Percentiles rank a stretch among this genome's conserved stretches.
Conservation (phyloP, 768 basidiomycete species). For the Boletus reticulatus region DNA sequence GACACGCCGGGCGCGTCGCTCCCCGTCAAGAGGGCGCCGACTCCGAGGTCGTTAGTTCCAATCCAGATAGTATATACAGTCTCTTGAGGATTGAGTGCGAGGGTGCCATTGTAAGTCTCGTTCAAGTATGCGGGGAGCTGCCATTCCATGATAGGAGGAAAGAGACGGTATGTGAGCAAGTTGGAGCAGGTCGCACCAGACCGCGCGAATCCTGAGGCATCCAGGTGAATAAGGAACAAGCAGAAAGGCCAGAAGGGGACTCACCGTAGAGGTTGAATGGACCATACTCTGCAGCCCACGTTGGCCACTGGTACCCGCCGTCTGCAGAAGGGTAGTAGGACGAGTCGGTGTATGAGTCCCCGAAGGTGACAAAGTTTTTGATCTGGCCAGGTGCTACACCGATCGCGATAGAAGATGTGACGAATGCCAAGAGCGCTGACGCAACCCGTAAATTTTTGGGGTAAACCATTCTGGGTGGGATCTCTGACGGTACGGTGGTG, state of each 20-base stretch:
- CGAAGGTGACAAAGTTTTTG: constrained; percentile 64
- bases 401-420: constrained; percentile 1
- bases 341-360: constrained; percentile 64
- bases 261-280: constrained; percentile 47
- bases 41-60: constrained; percentile 65
- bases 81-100: constrained; percentile 35
- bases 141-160: constrained; percentile 51
- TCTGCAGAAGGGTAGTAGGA: constrained; percentile 34
- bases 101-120: constrained; percentile 40
- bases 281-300: constrained; percentile 56
- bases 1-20: constrained; percentile 44
- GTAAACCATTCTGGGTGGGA: neutral
- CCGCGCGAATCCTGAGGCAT: constrained; percentile 42
- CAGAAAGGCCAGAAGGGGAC: neutral
- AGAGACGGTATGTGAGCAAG: constrained; percentile 53
- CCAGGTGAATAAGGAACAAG: neutral
- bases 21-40: constrained; percentile 51
- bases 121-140: constrained; percentile 50
- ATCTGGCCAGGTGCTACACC: constrained; percentile 45
- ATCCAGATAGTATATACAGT: constrained; percentile 70
- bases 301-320: constrained; percentile 57
- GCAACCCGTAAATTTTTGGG: neutral
- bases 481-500: too few species aligned
- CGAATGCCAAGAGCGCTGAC: constrained; percentile 11
- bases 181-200: constrained; percentile 69